Evolutionary conservation across 495 filamentous ascomycete species (phyloP), one percentile per base, ranked within the genome.

Genomic region (Haplographium delicatum): DNA sequence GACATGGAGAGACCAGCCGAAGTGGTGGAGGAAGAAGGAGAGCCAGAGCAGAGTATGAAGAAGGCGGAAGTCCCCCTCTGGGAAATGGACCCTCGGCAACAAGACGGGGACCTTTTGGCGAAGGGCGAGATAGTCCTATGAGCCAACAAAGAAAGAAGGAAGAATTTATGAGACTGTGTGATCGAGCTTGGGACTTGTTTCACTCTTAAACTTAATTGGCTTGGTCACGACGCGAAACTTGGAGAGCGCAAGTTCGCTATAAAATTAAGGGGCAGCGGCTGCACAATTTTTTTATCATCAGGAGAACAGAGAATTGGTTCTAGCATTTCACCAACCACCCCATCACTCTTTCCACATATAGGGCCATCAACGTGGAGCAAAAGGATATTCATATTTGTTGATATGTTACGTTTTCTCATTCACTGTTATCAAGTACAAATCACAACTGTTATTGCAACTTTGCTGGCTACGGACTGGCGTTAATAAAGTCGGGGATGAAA

Each of bases 121-220:
- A 81, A 30, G 84, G 84, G 7, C 71, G 88, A 39, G 86, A 93
- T 54, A 89, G 87, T 40, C 88, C 90, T 4, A 89, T 89, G 50
- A 85, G 80, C n/a, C 80, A 89, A 62, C 72, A 79, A 49, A 82
- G 79, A 65, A 98, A 98, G 82, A 89, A 91, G 65, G 91, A 95
- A 38, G 91, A 98, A 62, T 98, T 98, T 63, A 67, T 98, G 55
- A 71, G 76, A 39, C 68, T 97, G 34, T 98, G 93, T 62, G 81
- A 85, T 43, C 74, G 88, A 60, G 91, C 91, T 20, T 98, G 93
- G 93, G 93, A 98, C 71, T 63, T 98, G 44, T 94, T 98, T 65
- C 93, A 97, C 72, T 96, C 90, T 42, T 98, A 72, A 83, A 39
- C 19, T 8, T 53, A 11, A n/a, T n/a, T n/a, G n/a, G n/a, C n/a